phyloP scores from a whole-genome alignment of 192 early-diverging fungal species.

The Backusella tuberculispora region DNA sequence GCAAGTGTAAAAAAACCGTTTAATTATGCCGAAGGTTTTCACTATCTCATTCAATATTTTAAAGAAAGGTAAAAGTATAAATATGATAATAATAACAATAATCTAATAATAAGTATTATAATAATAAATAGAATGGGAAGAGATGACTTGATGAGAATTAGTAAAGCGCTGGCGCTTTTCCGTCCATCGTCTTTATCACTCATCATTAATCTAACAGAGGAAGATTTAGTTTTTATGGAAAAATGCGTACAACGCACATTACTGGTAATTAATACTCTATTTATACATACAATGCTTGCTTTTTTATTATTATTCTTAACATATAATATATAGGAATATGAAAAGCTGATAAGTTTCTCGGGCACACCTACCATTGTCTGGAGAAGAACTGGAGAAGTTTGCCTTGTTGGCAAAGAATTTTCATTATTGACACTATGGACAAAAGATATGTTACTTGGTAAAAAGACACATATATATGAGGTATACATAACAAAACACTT shows the following conservation, averaged over 20 bases:
- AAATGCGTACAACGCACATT: conserved; percentile 94
- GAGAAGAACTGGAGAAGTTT: conserved; percentile 95
- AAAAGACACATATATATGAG: conserved; percentile 85
- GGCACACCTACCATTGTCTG: conserved; percentile 98
- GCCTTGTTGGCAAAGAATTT: conserved; percentile 95
- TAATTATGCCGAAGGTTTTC: conserved; percentile 93
- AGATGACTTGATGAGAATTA: conserved; percentile 87
- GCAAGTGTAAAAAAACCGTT: conserved; percentile 79
- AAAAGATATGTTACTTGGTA: conserved; percentile 77
- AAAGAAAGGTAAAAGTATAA: conserved; percentile 57
- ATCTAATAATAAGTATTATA: not conserved
- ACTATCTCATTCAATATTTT: conserved; percentile 85
- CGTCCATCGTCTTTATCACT: conserved; percentile 92
- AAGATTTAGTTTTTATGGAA: conserved; percentile 96
- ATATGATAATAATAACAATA: not conserved
- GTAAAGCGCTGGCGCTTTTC: conserved; percentile 86
- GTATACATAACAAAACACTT: conserved; percentile 27
- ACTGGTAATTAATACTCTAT: conserved; percentile 53
- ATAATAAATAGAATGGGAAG: conserved; percentile 73
- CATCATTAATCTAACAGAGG: conserved; percentile 92
- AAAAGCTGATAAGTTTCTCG: conserved; percentile 92
- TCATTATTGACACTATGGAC: conserved; percentile 92
- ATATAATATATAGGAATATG: conserved; percentile 71
- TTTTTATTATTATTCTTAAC: not conserved
- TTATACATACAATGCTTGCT: not conserved